Evolutionary conservation across 495 filamentous ascomycete species (phyloP), one percentile per base, ranked within the genome.

Genomic region (Aspergillus indologenus): DNA sequence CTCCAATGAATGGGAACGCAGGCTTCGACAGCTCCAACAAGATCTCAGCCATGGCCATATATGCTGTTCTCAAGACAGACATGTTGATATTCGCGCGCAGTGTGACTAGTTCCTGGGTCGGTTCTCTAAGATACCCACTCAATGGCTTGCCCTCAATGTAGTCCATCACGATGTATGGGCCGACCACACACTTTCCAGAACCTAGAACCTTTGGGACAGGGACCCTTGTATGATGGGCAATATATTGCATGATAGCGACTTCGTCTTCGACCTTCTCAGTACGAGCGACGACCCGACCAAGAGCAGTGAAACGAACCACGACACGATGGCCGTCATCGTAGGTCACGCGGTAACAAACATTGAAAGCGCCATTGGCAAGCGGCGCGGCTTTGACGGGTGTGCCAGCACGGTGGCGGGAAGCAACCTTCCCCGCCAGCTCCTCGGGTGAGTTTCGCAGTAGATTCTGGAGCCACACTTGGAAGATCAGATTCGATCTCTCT

Each of bases 121-220:
- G 56, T 55, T 72, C 67, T 50, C 48, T 61, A 12, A 68, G 65
- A 40, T 59, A 64, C 40, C 48, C 23, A 14, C 42, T 53, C 26
- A 70, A 54, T 24, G 52, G 47, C 4, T 57, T 49, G 52, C 76
- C 68, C 45, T 75, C 65, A 46, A 80, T 53, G 56, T 74, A 75
- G 18, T 70, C 63, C 68, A 79, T 78, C 46, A 83, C 76, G 51
- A 80, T 76, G 61, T 78, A 81, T 1, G 76, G 76, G 5, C 79
- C 75, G 40, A 77, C 45, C 2, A 64, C 61, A 23, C 64, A 64
- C 9, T 63, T 68, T 1, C 65, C 68, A 23, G 34, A 61, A n/a
- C 70, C 66, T 7, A 74, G 68, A 14, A 79, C 62, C 23, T 63
- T 64, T 8, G 76, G 75, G 67, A 71, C 67, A 14, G 72, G 75